Percentiles rank a stretch among this genome's conserved stretches.
Conservation (phyloP, 208 protist species). For the Acanthamoeba rhysodes region DNA sequence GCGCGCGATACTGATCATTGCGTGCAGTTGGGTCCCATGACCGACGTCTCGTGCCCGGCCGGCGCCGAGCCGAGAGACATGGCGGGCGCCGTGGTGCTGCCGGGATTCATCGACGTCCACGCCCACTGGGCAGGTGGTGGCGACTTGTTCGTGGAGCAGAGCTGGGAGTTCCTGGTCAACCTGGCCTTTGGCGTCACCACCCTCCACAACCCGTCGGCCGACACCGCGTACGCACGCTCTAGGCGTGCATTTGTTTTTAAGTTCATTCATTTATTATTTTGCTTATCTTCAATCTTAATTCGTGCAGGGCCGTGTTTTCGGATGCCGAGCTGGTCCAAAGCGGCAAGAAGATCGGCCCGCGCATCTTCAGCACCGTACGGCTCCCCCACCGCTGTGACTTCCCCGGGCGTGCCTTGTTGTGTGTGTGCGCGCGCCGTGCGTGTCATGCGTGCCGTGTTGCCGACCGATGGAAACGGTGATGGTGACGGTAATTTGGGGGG, state of each 20-base stretch:
- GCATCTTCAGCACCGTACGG: conserved; percentile 52
- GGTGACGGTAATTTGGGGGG: too few relatives aligned
- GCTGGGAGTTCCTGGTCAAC: conserved; percentile 56
- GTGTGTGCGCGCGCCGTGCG: too few relatives aligned
- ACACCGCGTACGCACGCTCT: not conserved
- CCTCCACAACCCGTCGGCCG: conserved; percentile 71
- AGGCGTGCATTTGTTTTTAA: too few relatives aligned
- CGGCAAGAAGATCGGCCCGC: conserved; percentile 74
- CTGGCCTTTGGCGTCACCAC: conserved; percentile 76
- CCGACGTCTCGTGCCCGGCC: not conserved
- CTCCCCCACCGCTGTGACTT: not conserved
- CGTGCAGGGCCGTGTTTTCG: not conserved
- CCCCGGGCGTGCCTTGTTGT: too few relatives aligned
- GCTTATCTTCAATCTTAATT: not conserved
- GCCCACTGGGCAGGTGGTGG: conserved; percentile 52
- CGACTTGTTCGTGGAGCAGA: not conserved
- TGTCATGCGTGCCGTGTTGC: not conserved
- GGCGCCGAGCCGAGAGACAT: not conserved
- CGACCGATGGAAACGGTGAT: too few relatives aligned
- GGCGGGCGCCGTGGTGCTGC: not conserved
- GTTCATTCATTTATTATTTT: not conserved
- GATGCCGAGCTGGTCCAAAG: conserved; percentile 48
- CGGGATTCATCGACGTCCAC: conserved; percentile 63
- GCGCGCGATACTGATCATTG: too few relatives aligned
- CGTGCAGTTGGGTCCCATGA: not conserved